Conservation (phyloP, 805 yeast species). For the Jamesozyma spencerorum region DNA sequence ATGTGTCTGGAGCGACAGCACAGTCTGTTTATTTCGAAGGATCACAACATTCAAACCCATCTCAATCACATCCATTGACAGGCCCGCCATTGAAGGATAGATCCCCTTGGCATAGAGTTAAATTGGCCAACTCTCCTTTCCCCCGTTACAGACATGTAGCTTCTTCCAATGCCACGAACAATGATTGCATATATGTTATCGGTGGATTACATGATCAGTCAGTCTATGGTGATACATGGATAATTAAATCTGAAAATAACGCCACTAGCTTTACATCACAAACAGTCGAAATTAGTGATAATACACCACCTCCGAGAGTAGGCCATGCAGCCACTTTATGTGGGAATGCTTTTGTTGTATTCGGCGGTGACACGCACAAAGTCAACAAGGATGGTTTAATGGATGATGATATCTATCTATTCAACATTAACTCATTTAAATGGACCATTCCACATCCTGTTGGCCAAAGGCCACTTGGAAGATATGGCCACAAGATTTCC, state of each 20-base stretch:
- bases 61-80: slow-evolving; percentile 1
- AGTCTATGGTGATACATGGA: slow-evolving; percentile 95
- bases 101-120: slow-evolving; percentile 60
- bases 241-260: slow-evolving; percentile 40
- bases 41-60: not conserved
- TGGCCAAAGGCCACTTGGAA: slow-evolving; percentile 75
- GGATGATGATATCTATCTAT: slow-evolving; percentile 83
- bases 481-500: slow-evolving; percentile 88
- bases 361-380: slow-evolving; percentile 91
- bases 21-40: slow-evolving; percentile 9
- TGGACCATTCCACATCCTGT: slow-evolving; percentile 73
- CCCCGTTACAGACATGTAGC: slow-evolving; percentile 93
- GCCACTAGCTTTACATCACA: slow-evolving; percentile 34
- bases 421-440: slow-evolving; percentile 65
- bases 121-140: slow-evolving; percentile 68
- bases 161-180: slow-evolving; percentile 64
- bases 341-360: slow-evolving; percentile 90
- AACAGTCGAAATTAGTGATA: slow-evolving; percentile 61
- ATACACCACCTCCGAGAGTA: slow-evolving; percentile 89
- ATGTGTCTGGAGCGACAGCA: slow-evolving; percentile 23
- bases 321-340: slow-evolving; percentile 89
- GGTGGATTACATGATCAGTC: slow-evolving; percentile 92
- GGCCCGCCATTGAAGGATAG: not conserved
- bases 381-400: slow-evolving; percentile 70
- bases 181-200: slow-evolving; percentile 77